phyloP scores from a whole-genome alignment of 2,329 filamentous ascomycete genomes.

The Macrophomina phaseolina region DNA sequence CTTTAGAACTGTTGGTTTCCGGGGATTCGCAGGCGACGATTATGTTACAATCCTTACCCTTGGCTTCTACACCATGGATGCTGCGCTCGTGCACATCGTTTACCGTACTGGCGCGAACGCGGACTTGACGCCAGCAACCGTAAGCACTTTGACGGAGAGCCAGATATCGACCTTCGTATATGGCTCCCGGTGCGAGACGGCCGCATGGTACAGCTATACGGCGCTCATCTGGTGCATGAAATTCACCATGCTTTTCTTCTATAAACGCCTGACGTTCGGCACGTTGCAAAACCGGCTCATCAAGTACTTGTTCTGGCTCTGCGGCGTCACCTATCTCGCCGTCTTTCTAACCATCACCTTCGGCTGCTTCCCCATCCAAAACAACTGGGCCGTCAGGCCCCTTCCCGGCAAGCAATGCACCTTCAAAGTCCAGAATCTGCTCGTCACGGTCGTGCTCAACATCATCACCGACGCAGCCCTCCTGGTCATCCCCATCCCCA shows the following conservation, averaged over 20 bases:
- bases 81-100: constrained; percentile 43
- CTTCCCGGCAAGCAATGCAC: constrained; percentile 37
- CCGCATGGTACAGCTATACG: constrained; percentile 44
- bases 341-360: constrained; percentile 42
- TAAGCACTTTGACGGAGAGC: constrained; percentile 34
- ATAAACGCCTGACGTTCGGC: constrained; percentile 41
- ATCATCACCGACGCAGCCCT: constrained; percentile 42
- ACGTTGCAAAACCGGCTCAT: constrained; percentile 39
- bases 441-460: constrained; percentile 39
- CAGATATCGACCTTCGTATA: constrained; percentile 38
- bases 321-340: constrained; percentile 38
- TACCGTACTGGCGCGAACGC: constrained; percentile 40
- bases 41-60: constrained; percentile 41
- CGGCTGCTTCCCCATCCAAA: constrained; percentile 36
- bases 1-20: constrained; percentile 45
- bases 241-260: constrained; percentile 40
- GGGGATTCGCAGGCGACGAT: constrained; percentile 49
- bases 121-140: constrained; percentile 32
- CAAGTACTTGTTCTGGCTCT: constrained; percentile 37
- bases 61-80: constrained; percentile 45
- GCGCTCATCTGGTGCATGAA: constrained; percentile 46
- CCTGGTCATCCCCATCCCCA: constrained; percentile 42
- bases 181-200: constrained; percentile 48
- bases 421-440: constrained; percentile 39
- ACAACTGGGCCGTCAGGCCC: constrained; percentile 40